phyloP scores from a whole-genome alignment of 495 filamentous ascomycete genomes.

The Mytilinidion resinicola region DNA sequence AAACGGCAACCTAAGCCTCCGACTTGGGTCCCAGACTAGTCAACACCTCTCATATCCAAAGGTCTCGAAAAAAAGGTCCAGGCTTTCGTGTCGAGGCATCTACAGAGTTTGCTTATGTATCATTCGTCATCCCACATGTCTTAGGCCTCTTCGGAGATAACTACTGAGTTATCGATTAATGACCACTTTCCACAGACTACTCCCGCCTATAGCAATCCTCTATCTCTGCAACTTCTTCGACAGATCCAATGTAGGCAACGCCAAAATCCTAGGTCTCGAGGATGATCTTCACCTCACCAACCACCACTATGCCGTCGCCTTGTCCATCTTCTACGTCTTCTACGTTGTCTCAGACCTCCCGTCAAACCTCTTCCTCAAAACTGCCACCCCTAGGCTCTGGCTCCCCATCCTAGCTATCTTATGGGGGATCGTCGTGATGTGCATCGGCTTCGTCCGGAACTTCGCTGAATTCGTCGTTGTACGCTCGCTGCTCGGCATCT shows the following conservation, averaged over 20 bases:
- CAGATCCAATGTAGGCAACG: conserved; percentile 25
- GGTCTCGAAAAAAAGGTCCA: no score
- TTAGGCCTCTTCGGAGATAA: no score
- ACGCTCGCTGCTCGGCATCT: conserved; percentile 28
- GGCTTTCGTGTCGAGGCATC: no score
- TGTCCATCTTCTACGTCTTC: conserved; percentile 49
- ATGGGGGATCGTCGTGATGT: conserved; percentile 27
- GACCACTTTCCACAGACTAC: conserved; percentile 1
- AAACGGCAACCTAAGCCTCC: no score
- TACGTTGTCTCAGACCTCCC: conserved; percentile 41
- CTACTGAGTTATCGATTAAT: no score
- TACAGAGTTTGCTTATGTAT: no score
- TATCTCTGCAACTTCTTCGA: conserved; percentile 42
- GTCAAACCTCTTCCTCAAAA: conserved; percentile 33
- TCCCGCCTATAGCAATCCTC: conserved; percentile 44
- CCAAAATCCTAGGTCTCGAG: conserved; percentile 23
- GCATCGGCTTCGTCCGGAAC: conserved; percentile 20
- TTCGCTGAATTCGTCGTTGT: conserved; percentile 21
- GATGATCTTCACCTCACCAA: conserved; percentile 13
- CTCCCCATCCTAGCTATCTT: conserved; percentile 11
- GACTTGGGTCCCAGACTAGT: no score
- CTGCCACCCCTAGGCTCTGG: conserved; percentile 17
- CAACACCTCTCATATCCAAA: no score
- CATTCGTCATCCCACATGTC: no score
- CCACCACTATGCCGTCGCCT: conserved; percentile 21